A percentile compares a stretch with the other conserved stretches of the same genome.
phyloP scores from a whole-genome alignment of 2,329 filamentous ascomycete genomes.

The Diplocarpon mali region DNA sequence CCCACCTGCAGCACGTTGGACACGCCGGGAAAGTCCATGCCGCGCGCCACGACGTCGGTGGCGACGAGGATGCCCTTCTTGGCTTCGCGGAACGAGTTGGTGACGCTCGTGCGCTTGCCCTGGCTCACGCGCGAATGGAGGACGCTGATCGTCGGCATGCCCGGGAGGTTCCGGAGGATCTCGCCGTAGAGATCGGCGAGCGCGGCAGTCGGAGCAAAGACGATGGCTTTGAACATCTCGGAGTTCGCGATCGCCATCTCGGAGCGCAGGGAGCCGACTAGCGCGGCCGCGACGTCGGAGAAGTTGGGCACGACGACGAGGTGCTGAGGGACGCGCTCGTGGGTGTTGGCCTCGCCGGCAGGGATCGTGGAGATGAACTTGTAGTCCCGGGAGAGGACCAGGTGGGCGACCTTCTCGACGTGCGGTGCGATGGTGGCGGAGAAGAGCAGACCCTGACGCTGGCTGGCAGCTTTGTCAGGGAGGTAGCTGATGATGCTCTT shows the following conservation, averaged over 20 bases:
- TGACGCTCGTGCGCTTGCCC: slow-evolving; percentile 51
- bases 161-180: slow-evolving; percentile 34
- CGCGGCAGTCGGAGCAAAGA: slow-evolving; percentile 76
- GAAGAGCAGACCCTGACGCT: slow-evolving; percentile 87
- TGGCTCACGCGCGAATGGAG: slow-evolving; percentile 79
- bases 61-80: slow-evolving; percentile 58
- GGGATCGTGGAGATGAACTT: slow-evolving; percentile 84
- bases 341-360: slow-evolving; percentile 73
- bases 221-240: slow-evolving; percentile 77
- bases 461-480: slow-evolving; percentile 49
- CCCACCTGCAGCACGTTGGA: slow-evolving; percentile 72
- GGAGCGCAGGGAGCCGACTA: slow-evolving; percentile 64
- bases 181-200: slow-evolving; percentile 55
- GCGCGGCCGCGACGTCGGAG: slow-evolving; percentile 63
- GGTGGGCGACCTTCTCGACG: slow-evolving; percentile 68
- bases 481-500: slow-evolving; percentile 48
- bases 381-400: slow-evolving; percentile 70
- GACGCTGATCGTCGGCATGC: slow-evolving; percentile 23
- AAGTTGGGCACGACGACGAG: slow-evolving; percentile 55
- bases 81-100: slow-evolving; percentile 60
- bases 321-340: slow-evolving; percentile 73
- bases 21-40: slow-evolving; percentile 74
- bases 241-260: slow-evolving; percentile 37
- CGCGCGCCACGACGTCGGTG: slow-evolving; percentile 69
- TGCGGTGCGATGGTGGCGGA: slow-evolving; percentile 84